Conservation (phyloP, 306 rosid species). For the Dryas drummondii region DNA sequence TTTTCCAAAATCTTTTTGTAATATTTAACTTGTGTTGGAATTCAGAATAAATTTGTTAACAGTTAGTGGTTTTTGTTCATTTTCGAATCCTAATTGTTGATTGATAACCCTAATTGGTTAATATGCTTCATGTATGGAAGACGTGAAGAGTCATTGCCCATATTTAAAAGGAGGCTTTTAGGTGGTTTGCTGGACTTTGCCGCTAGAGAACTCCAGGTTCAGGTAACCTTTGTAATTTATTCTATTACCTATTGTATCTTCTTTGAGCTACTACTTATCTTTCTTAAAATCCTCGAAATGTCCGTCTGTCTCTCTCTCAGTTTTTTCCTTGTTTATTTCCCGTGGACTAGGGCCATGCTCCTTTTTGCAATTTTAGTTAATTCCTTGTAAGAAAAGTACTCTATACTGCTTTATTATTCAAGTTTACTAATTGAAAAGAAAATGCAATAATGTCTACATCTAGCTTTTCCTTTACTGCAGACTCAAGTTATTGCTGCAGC, state of each 20-base stretch:
- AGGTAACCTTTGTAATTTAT: constrained; percentile 50
- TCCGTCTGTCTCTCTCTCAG: not conserved
- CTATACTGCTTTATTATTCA: constrained; percentile 3
- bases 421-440: constrained; percentile 22
- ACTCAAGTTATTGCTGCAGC: constrained; percentile 95
- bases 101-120: constrained; percentile 27
- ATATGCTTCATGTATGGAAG: constrained; percentile 52
- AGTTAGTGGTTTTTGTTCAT: constrained; percentile 21
- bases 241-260: not conserved
- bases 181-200: constrained; percentile 87
- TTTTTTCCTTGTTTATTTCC: not conserved
- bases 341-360: not conserved
- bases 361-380: not conserved
- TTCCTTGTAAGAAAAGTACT: not conserved
- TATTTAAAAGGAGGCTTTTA: constrained; percentile 90
- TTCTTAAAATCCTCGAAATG: not conserved
- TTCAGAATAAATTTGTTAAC: not conserved
- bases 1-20: too few relatives aligned
- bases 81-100: constrained; percentile 3
- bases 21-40: too few relatives aligned
- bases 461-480: constrained; percentile 57
- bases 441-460: constrained; percentile 36
- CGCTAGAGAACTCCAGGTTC: constrained; percentile 81
- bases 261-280: constrained; percentile 1
- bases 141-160: constrained; percentile 88